Evolutionary conservation across 352 stramenopile species (phyloP), one percentile per base, ranked within the genome.

Genomic region (Peronosclerospora sorghi): DNA sequence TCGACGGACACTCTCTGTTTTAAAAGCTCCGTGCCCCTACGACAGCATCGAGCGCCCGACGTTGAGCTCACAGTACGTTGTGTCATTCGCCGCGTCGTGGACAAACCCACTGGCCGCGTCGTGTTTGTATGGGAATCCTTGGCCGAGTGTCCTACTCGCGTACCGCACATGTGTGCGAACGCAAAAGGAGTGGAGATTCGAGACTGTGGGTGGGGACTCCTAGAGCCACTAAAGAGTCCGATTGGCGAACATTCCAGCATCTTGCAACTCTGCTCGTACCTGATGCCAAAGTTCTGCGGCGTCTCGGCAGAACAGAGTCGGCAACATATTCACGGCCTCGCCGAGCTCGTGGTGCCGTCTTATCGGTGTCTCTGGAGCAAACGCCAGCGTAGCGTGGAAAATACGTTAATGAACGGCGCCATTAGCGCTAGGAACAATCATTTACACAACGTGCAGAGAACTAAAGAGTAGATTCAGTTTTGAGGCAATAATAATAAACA

Each of bases 111-210:
- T n/a, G 48, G 41, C 14, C 63, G 63, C 14, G 66, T 78, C 4
- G 44, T 73, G n/a, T 51, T 78, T 7, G 46, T 78, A 14, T 78
- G 66, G 66, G 66, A 78, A 43, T 74, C 66, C 17, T 41, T 77
- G 32, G 51, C 63, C 8, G 56, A 77, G 24, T 66, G 53, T 26
- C 43, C 40, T 23, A 62, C 45, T 32, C 56, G 51, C n/a, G 12
- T 66, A 18, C 38, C 56, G 5, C 51, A 61, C 18, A 27, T 62
- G 8, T 53, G 42, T 35, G 32, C 49, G 4, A 55, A 13, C 2
- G 54, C 44, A 35, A 66, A 72, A 29, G 54, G 62, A 14, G 46
- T 68, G 1, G 54, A 74, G 48, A 63, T 78, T 26, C 63, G 63
- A 2, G 66, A 78, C 43, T 69, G 53, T 35, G 66, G 66, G 32